phyloP scores from a whole-genome alignment of 176 grass and related monocot genomes.

The Oryza australiensis region DNA sequence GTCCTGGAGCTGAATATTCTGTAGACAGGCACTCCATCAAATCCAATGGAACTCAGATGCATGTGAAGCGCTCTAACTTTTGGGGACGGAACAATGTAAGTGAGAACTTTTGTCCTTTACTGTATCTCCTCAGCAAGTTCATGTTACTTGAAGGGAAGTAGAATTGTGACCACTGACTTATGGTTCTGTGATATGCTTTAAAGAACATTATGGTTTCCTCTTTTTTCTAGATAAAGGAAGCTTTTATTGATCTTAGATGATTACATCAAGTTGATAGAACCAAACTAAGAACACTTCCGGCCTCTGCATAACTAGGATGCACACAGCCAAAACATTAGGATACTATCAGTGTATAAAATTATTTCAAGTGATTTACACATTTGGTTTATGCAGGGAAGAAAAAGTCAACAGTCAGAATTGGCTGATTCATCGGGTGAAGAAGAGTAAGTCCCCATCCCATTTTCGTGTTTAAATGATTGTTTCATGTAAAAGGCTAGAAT shows the following conservation, averaged over 20 bases:
- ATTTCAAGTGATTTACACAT: slow-evolving; percentile 27
- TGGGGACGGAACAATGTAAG: slow-evolving; percentile 92
- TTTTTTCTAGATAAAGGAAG: too few species aligned
- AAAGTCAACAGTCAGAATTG: slow-evolving; percentile 70
- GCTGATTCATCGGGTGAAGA: slow-evolving; percentile 92
- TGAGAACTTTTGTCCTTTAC: not conserved
- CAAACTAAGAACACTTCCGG: too few species aligned
- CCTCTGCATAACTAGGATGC: too few species aligned
- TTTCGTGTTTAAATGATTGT: slow-evolving; percentile 19
- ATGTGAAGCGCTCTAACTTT: slow-evolving; percentile 72
- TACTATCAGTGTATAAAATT: not conserved
- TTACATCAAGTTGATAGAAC: too few species aligned
- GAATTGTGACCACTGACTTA: not conserved
- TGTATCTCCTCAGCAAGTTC: slow-evolving; percentile 18
- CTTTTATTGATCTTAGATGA: too few species aligned
- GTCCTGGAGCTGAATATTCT: slow-evolving; percentile 67
- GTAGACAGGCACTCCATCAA: slow-evolving; percentile 61
- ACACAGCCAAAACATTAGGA: too few species aligned
- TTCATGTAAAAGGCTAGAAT: not conserved
- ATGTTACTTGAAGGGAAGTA: slow-evolving; percentile 31
- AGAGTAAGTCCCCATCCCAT: slow-evolving; percentile 65
- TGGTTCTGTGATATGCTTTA: not conserved
- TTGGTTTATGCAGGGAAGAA: slow-evolving; percentile 68
- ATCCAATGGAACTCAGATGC: slow-evolving; percentile 62
- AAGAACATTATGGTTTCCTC: not conserved